These are phyloP conservation scores for Pestalotiopsis sp. DNA, from an alignment of 2,329 filamentous ascomycete genomes.

Conservation along the genomic window DNA sequence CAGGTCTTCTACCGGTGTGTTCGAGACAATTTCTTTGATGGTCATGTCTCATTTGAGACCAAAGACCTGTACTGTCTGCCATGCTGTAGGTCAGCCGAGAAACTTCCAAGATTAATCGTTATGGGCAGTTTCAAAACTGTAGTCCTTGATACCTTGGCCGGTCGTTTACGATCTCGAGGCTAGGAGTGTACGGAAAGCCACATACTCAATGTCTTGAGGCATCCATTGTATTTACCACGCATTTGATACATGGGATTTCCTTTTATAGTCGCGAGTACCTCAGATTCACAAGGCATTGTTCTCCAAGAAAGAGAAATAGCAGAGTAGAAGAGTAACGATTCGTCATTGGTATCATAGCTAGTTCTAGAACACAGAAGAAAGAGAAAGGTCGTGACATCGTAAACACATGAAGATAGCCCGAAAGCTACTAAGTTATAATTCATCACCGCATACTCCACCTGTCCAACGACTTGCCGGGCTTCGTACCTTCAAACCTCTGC, in stretches of 20 bases:
- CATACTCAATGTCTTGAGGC: too few relatives aligned
- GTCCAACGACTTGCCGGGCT: neutral
- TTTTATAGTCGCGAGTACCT: too few relatives aligned
- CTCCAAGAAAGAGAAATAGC: too few relatives aligned
- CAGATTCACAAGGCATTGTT: too few relatives aligned
- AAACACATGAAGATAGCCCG: neutral
- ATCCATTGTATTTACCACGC: too few relatives aligned
- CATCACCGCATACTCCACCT: slow-evolving; percentile 1
- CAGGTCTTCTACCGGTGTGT: neutral
- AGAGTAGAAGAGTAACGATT: too few relatives aligned
- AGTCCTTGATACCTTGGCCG: neutral
- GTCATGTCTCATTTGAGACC: neutral
- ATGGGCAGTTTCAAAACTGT: neutral
- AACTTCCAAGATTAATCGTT: neutral
- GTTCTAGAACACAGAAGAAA: neutral
- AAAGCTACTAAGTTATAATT: neutral
- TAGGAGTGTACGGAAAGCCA: too few relatives aligned
- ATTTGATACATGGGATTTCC: too few relatives aligned
- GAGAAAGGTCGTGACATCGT: neutral
- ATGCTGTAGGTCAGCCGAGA: neutral
- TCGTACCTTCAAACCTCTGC: neutral
- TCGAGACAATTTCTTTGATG: neutral
- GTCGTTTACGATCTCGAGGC: neutral
- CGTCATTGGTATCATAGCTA: too few relatives aligned
- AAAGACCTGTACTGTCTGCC: neutral